A percentile compares a stretch with the other conserved stretches of the same genome.
Evolutionary conservation across 2,329 filamentous ascomycete species (phyloP).

Genomic region (Biscogniauxia marginata): DNA sequence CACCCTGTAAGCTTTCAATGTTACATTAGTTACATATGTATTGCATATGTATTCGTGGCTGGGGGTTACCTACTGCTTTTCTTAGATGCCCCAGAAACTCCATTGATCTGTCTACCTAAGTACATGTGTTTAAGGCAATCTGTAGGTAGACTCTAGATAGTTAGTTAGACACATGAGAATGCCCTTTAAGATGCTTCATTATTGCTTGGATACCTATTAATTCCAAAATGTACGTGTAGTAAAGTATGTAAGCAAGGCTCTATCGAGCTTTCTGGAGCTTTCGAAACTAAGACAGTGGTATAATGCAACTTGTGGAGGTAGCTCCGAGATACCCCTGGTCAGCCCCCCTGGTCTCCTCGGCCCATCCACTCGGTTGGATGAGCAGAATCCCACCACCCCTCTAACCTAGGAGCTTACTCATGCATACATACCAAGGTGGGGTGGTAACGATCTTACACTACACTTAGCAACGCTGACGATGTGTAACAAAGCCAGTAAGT

Average conservation of each 20-base stretch:
- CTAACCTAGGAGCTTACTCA: not conserved
- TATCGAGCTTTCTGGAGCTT: too few species aligned
- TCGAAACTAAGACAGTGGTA: not conserved
- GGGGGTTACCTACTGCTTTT: too few species aligned
- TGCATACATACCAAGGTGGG: not conserved
- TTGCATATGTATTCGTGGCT: not conserved
- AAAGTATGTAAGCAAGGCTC: not conserved
- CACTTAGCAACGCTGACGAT: not conserved
- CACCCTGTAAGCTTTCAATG: not conserved
- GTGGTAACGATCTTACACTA: not conserved
- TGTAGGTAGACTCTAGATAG: too few species aligned
- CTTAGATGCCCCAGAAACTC: too few species aligned
- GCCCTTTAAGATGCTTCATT: too few species aligned
- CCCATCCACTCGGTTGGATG: constrained; percentile 1
- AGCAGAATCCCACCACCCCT: constrained; percentile 3
- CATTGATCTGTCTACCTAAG: too few species aligned
- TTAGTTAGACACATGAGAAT: too few species aligned
- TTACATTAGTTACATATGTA: not conserved
- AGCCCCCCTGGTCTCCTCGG: not conserved
- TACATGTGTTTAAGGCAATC: too few species aligned
- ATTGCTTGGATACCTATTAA: too few species aligned
- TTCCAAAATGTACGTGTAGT: not conserved
- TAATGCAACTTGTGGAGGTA: not conserved
- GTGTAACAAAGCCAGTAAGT: not conserved
- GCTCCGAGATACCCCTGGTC: not conserved